Evolutionary conservation across 495 filamentous ascomycete genomes (phyloP).

Genomic region (Rusavskia elegans): DNA sequence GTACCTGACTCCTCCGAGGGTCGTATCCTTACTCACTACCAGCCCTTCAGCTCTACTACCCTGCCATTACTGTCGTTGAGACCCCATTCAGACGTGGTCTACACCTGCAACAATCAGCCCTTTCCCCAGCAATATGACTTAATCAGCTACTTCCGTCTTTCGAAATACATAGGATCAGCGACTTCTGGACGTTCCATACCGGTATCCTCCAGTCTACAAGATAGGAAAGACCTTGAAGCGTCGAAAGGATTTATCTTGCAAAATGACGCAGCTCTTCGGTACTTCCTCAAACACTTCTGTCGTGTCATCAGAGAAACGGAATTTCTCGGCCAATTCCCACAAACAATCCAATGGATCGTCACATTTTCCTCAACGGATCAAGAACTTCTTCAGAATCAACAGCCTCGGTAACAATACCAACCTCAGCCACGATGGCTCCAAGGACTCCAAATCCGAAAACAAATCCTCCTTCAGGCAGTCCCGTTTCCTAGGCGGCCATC

Average conservation of each 20-base stretch:
- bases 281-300: neutral
- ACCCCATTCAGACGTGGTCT: too few relatives aligned
- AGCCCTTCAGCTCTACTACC: too few relatives aligned
- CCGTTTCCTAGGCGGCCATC: slow-evolving; percentile 63
- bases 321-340: slow-evolving; percentile 14
- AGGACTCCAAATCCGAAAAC: slow-evolving; percentile 31
- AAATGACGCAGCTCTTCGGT: slow-evolving; percentile 5
- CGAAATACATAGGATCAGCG: neutral
- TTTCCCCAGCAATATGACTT: too few relatives aligned
- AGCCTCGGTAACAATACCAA: slow-evolving; percentile 37
- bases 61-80: too few relatives aligned
- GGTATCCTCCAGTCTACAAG: neutral
- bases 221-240: neutral
- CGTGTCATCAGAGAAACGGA: slow-evolving; percentile 32
- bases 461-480: slow-evolving; percentile 68
- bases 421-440: slow-evolving; percentile 23
- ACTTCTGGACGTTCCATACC: neutral
- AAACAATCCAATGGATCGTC: slow-evolving; percentile 24
- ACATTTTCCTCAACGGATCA: slow-evolving; percentile 78
- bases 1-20: too few relatives aligned
- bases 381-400: slow-evolving; percentile 97
- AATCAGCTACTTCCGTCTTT: too few relatives aligned
- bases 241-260: neutral
- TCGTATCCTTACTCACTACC: too few relatives aligned
- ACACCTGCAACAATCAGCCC: too few relatives aligned